Conservation (phyloP, 257 asterid species). For the Paulownia fortunei region DNA sequence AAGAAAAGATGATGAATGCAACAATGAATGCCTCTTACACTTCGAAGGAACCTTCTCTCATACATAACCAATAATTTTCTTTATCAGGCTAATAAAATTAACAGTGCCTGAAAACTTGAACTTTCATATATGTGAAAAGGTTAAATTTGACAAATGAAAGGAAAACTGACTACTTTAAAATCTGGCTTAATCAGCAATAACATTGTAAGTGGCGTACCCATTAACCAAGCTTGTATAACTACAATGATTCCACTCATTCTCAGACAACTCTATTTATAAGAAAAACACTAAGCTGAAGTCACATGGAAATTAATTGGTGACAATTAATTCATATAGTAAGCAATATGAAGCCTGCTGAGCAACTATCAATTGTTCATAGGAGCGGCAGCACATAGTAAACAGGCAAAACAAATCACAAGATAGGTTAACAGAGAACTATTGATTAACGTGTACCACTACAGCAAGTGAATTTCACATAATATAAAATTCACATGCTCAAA, state of each 20-base stretch:
- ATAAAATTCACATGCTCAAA: neutral
- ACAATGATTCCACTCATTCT: neutral
- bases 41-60: conserved; percentile 2
- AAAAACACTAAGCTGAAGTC: neutral
- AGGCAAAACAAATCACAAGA: neutral
- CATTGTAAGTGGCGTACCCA: neutral
- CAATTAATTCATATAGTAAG: neutral
- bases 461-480: conserved; percentile 1
- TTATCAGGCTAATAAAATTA: conserved; percentile 11
- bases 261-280: neutral
- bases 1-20: neutral
- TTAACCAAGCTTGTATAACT: conserved; percentile 9
- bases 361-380: neutral
- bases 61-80: neutral
- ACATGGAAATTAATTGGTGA: neutral
- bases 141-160: neutral
- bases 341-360: conserved; percentile 2
- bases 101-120: conserved; percentile 4
- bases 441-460: neutral
- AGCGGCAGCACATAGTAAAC: conserved; percentile 12
- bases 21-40: conserved; percentile 9
- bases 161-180: neutral
- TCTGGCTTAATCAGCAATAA: conserved; percentile 5
- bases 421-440: neutral
- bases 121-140: neutral